Conservation (phyloP, 1,139 yeast genomes). For the Sugiyamaella japonica region DNA sequence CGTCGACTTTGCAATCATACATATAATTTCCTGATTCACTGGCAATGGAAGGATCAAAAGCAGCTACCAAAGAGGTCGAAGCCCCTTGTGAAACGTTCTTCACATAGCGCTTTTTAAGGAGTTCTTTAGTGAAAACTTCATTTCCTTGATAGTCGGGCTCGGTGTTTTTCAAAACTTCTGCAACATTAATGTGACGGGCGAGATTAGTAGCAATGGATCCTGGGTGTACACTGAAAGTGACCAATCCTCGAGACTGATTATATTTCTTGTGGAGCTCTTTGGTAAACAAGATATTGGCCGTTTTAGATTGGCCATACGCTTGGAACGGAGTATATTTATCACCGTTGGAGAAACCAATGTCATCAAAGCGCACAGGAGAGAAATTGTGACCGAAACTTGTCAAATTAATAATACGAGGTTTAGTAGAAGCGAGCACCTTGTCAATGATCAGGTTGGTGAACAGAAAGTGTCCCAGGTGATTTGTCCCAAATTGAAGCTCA, state of each 20-base stretch:
- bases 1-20: constrained; percentile 9
- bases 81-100: constrained; percentile 15
- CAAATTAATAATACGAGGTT: constrained; percentile 61
- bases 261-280: constrained; percentile 10
- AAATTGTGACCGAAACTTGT: constrained; percentile 62
- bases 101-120: not conserved
- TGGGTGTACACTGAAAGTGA: constrained; percentile 22
- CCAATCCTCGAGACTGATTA: constrained; percentile 15
- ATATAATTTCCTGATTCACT: constrained; percentile 12
- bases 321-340: constrained; percentile 17
- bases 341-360: constrained; percentile 26
- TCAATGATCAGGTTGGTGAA: constrained; percentile 46
- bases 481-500: constrained; percentile 72
- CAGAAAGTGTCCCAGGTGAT: constrained; percentile 66
- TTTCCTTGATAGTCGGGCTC: constrained; percentile 12
- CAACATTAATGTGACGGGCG: constrained; percentile 13
- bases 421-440: constrained; percentile 55
- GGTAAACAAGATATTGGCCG: constrained; percentile 29
- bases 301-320: constrained; percentile 36
- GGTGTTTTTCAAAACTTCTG: not conserved
- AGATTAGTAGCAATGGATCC: constrained; percentile 20
- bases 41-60: constrained; percentile 17
- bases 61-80: constrained; percentile 17
- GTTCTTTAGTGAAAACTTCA: not conserved
- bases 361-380: constrained; percentile 35